Evolutionary conservation across 2,329 filamentous ascomycete species (phyloP).

Genomic region (Dothistroma pini): DNA sequence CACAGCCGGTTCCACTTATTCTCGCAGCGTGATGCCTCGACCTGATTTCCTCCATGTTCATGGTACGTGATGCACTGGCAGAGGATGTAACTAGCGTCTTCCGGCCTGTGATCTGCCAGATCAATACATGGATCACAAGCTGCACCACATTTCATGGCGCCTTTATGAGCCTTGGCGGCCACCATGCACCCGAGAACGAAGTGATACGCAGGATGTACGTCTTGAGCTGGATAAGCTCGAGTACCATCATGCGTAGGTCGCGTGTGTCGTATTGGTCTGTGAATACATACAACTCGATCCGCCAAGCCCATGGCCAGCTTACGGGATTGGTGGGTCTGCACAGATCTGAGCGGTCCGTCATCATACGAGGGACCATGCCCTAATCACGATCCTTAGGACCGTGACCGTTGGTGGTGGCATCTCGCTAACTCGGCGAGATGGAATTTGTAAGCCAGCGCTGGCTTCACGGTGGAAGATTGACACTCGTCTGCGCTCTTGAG

Average conservation of each 20-base stretch:
- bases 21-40: neutral
- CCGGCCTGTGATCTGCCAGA: neutral
- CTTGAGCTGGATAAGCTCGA: constrained; percentile 14
- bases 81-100: neutral
- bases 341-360: no score
- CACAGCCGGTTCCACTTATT: neutral
- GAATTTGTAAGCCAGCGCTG: no score
- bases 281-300: constrained; percentile 14
- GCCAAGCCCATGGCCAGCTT: constrained; percentile 9
- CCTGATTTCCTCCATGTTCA: neutral
- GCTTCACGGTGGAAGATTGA: no score
- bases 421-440: no score
- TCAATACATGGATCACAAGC: neutral
- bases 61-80: neutral
- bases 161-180: neutral
- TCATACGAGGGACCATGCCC: no score
- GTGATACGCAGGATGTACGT: no score
- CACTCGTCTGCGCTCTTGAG: no score
- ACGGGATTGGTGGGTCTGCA: constrained; percentile 3
- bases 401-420: no score
- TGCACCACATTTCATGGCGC: neutral
- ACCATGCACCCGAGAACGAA: neutral
- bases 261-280: constrained; percentile 13
- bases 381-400: no score
- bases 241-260: constrained; percentile 7